These are phyloP conservation scores for Colletotrichum navitas DNA, from an alignment of 2,329 filamentous ascomycete species.

Conservation along the genomic window DNA sequence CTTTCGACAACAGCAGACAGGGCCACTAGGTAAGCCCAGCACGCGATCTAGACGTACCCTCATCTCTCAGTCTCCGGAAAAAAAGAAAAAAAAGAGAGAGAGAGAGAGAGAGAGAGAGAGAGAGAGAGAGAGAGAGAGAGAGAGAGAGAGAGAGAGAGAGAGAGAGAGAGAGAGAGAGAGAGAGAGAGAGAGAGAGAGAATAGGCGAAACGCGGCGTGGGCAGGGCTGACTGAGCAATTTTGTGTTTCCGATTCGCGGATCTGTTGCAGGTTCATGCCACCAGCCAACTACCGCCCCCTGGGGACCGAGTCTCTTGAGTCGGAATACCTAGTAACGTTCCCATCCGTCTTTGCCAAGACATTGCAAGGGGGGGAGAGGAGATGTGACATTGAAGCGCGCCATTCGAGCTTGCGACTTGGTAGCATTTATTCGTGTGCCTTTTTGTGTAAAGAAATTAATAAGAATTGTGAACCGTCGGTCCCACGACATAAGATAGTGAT, in stretches of 20 bases:
- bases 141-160: too few species aligned
- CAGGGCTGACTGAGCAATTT: slow-evolving; percentile 34
- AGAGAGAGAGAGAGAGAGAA: background rate
- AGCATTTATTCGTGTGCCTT: background rate
- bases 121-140: too few species aligned
- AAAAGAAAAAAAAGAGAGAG: background rate
- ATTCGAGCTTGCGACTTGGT: background rate
- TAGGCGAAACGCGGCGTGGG: slow-evolving; percentile 35
- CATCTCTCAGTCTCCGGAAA: slow-evolving; percentile 1
- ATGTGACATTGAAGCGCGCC: slow-evolving; percentile 10
- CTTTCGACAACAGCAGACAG: slow-evolving; percentile 1
- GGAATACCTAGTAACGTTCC: slow-evolving; percentile 22
- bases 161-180: too few species aligned
- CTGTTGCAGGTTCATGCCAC: slow-evolving; percentile 39
- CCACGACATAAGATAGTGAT: background rate
- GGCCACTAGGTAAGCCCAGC: background rate
- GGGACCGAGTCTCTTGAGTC: slow-evolving; percentile 9
- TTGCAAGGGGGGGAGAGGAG: background rate
- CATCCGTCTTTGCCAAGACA: slow-evolving; percentile 20
- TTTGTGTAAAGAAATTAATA: background rate
- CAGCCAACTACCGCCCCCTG: background rate
- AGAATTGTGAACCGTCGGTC: background rate
- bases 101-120: too few species aligned
- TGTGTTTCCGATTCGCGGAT: slow-evolving; percentile 41
- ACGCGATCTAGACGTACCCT: background rate